Conservation (phyloP, 495 filamentous ascomycete genomes). For the Bombardia bombarda region DNA sequence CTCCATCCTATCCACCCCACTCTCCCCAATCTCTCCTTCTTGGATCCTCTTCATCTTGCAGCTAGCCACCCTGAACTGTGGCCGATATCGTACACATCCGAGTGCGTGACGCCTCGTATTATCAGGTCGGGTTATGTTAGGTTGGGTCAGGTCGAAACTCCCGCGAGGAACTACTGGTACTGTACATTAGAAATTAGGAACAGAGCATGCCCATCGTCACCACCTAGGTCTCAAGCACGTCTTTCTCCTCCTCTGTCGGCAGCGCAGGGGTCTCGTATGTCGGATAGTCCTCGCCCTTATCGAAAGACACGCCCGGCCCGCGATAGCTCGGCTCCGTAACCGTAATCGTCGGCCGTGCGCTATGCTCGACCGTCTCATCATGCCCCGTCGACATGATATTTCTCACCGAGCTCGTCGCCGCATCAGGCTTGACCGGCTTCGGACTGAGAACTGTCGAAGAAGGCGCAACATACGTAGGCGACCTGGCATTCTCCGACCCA, state of each 20-base stretch:
- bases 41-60: no score
- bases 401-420: slow-evolving; percentile 21
- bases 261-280: slow-evolving; percentile 24
- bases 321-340: slow-evolving; percentile 35
- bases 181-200: slow-evolving; percentile 16
- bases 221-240: slow-evolving; percentile 29
- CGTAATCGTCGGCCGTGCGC: background rate
- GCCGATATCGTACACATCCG: no score
- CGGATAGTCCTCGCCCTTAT: slow-evolving; percentile 37
- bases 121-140: no score
- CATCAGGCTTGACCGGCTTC: slow-evolving; percentile 31
- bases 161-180: no score
- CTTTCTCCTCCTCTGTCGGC: slow-evolving; percentile 34
- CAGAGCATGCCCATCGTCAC: background rate
- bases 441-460: slow-evolving; percentile 28
- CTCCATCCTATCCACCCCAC: no score
- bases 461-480: slow-evolving; percentile 39
- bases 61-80: no score
- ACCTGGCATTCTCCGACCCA: slow-evolving; percentile 37
- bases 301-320: slow-evolving; percentile 35
- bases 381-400: slow-evolving; percentile 15
- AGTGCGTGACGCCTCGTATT: no score
- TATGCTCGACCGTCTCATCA: background rate
- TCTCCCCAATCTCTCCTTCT: no score
- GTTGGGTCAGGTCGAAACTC: no score